Percentiles rank a stretch among this genome's conserved stretches.
These are phyloP conservation scores for Colletotrichum shisoi DNA, from an alignment of 2,329 filamentous ascomycete species.

Conservation along the genomic window DNA sequence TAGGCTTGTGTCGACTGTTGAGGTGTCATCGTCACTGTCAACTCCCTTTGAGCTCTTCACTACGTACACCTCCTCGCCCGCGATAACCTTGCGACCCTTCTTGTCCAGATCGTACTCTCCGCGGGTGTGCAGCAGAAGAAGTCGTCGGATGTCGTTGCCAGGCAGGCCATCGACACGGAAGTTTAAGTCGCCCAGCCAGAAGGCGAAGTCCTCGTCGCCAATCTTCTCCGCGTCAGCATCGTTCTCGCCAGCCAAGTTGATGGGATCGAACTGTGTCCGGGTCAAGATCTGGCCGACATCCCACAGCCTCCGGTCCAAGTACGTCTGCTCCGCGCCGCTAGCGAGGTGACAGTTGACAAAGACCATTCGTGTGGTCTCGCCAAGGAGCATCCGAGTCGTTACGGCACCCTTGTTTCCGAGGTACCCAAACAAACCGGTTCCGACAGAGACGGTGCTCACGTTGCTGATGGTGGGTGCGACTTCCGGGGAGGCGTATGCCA, in stretches of 20 bases:
- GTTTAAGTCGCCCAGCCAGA: constrained; percentile 97
- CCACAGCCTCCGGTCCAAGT: constrained; percentile 87
- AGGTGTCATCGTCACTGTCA: constrained; percentile 58
- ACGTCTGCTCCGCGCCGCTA: constrained; percentile 79
- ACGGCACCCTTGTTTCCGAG: constrained; percentile 97
- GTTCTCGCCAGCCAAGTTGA: constrained; percentile 70
- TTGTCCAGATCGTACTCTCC: constrained; percentile 74
- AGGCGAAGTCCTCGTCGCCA: constrained; percentile 90
- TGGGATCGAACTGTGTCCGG: constrained; percentile 79
- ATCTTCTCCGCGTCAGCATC: constrained; percentile 74
- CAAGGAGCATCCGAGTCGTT: constrained; percentile 79
- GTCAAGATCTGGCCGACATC: constrained; percentile 80
- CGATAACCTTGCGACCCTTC: constrained; percentile 51
- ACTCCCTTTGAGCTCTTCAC: constrained; percentile 44
- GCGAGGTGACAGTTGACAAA: constrained; percentile 93
- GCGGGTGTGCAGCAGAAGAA: constrained; percentile 81
- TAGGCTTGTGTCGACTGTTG: constrained; percentile 47
- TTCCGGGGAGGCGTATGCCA: constrained; percentile 84
- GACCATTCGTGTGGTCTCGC: constrained; percentile 86
- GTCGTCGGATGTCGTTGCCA: constrained; percentile 84
- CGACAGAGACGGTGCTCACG: constrained; percentile 82
- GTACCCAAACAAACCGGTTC: constrained; percentile 89
- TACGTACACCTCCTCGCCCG: constrained; percentile 51
- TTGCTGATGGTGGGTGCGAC: constrained; percentile 78
- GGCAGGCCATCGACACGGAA: constrained; percentile 89